Base-by-base conservation (phyloP, 2,329 filamentous ascomycete genomes). In the Trichoderma atrobrunneum region DNA sequence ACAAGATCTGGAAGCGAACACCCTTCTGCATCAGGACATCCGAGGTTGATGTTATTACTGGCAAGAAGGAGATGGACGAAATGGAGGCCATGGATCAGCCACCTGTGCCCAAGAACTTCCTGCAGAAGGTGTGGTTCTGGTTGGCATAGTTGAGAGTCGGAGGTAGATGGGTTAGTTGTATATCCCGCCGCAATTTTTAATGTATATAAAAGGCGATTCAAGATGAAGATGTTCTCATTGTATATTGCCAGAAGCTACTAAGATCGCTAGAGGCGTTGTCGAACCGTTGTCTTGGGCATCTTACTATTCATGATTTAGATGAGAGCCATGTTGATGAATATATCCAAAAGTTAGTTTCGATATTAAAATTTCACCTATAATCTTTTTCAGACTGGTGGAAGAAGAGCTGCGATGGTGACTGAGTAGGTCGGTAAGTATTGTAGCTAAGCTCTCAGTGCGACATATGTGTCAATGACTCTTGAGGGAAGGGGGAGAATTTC, bases 51-150 rank as follows among this genome's bases (percentile, higher is more conserved):
- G 82, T 88, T 3, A 75, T 85, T 66, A 88, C 87, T 0, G 89
- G 89, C 39, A 88, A 88, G 80, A 86, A 85, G 78, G 88, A 90
- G 81, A 90, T 90, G 86, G 88, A 90, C 71, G 87, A 87, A 72
- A 79, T 89, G 72, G 86, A 84, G 59, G 84, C 83, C 3, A 79
- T 83, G 76, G 87, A 88, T 30, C 79, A 79, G 70, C 79, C 81
- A 51, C 85, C 84, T 0, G 80, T 86, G 24, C 79, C 87, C 18
- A 86, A 82, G 77, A 89, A 89, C 74, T 83, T 79, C 79, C 11
- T 85, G 11, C 81, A 89, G 76, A 87, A 82, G 78, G 74, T 82
- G 0, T 90, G 88, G 88, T 89, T 83, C 78, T 89, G 87, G 87
- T 69, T 88, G 72, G 87, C 86, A 8, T 88, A 78, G 48, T 39